Percentiles rank a stretch among this genome's conserved stretches.
Evolutionary conservation across 306 rosid species (phyloP).

Genomic region (Cajanus cajan): DNA sequence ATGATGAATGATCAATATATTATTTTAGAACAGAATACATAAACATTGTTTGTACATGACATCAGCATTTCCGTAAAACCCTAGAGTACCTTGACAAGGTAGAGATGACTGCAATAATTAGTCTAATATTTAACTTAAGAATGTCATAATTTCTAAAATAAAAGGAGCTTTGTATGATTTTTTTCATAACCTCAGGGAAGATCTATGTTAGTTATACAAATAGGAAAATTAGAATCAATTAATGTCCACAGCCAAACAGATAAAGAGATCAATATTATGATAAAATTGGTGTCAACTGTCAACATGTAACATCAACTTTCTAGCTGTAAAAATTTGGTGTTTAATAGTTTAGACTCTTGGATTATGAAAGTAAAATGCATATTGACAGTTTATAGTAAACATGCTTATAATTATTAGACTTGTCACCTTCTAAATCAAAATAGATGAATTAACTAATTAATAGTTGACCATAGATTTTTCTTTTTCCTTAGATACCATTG

Average conservation of each 20-base stretch:
- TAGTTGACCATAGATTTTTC: neutral
- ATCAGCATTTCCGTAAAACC: neutral
- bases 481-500: neutral
- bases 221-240: neutral
- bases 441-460: neutral
- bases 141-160: neutral
- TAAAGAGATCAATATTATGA: neutral
- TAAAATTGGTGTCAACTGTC: neutral
- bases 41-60: neutral
- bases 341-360: neutral
- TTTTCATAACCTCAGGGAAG: neutral
- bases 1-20: neutral
- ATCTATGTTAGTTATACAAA: neutral
- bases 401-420: neutral
- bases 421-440: neutral
- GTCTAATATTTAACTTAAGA: neutral
- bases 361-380: constrained; percentile 18
- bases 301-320: neutral
- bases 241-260: neutral
- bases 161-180: neutral
- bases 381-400: neutral
- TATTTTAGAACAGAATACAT: neutral
- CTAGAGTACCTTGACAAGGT: neutral
- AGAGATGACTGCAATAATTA: neutral
- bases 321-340: neutral